These are phyloP conservation scores for Coniella lustricola DNA, from an alignment of 2,329 filamentous ascomycete species.

Conservation along the genomic window DNA sequence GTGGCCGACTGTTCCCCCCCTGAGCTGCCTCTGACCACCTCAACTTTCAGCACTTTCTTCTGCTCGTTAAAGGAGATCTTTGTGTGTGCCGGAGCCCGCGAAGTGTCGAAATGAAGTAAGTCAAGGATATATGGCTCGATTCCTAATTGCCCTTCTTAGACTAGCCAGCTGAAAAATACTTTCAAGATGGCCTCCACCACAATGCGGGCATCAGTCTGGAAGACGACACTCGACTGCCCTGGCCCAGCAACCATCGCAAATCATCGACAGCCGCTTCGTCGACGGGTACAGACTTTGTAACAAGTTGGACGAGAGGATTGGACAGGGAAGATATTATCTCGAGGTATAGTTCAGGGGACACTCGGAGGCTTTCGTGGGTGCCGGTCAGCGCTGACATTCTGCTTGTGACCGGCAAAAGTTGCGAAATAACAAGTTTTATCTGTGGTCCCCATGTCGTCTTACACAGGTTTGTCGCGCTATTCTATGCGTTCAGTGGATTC, in stretches of 20 bases:
- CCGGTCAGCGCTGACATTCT: neutral
- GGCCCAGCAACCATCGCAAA: slow-evolving; percentile 1
- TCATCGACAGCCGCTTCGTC: slow-evolving; percentile 9
- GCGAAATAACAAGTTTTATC: slow-evolving; percentile 9
- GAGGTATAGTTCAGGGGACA: neutral
- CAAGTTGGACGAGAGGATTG: slow-evolving; percentile 1
- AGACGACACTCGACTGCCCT: neutral
- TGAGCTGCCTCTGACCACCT: too few relatives aligned
- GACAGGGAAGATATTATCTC: slow-evolving; percentile 6
- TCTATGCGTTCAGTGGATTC: neutral
- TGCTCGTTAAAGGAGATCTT: neutral
- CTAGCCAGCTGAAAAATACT: neutral
- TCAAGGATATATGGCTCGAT: neutral
- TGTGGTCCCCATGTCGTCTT: neutral
- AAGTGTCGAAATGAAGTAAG: neutral
- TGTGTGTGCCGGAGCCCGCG: neutral
- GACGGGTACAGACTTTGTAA: slow-evolving; percentile 5
- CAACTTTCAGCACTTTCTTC: too few relatives aligned
- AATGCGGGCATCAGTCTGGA: neutral
- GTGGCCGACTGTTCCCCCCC: too few relatives aligned
- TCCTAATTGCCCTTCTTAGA: neutral
- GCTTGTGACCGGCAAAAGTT: neutral
- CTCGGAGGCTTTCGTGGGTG: too few relatives aligned
- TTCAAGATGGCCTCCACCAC: neutral
- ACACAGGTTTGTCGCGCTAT: neutral